Percentiles rank a stretch among this genome's conserved stretches.
Evolutionary conservation across 1,139 yeast species (phyloP).

Genomic region (Yamadazyma aaseri): DNA sequence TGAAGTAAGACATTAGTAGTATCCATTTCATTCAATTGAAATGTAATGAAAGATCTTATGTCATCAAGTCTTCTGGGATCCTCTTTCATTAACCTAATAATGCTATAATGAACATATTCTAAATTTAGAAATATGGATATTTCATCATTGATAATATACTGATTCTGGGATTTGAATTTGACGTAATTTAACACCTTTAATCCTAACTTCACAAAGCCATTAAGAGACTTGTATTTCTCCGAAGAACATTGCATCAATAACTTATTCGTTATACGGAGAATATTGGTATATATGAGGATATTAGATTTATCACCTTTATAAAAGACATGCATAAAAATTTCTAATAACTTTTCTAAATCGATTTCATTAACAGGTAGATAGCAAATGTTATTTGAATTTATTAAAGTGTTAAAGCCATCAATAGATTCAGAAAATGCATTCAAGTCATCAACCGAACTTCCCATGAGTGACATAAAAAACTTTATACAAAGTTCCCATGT

Average conservation of each 20-base stretch:
- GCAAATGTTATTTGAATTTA: conserved; percentile 5
- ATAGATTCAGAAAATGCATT: conserved; percentile 3
- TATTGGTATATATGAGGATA: conserved; percentile 1
- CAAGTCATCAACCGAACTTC: background rate
- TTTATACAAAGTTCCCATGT: conserved; percentile 10
- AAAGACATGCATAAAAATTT: background rate
- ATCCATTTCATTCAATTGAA: conserved; percentile 6
- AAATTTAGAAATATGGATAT: conserved; percentile 13
- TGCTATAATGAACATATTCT: conserved; percentile 9
- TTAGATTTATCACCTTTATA: background rate
- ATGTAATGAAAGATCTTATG: conserved; percentile 2
- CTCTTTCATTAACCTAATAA: too few species aligned
- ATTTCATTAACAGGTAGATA: conserved; percentile 2
- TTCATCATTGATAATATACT: conserved; percentile 8
- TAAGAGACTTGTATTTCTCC: conserved; percentile 6
- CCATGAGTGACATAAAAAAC: conserved; percentile 4
- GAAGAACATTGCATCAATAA: conserved; percentile 9
- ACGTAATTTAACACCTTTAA: conserved; percentile 6
- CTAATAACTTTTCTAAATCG: conserved; percentile 1
- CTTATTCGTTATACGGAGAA: conserved; percentile 10
- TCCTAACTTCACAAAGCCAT: conserved; percentile 7
- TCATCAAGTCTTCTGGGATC: too few species aligned
- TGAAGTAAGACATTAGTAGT: conserved; percentile 3
- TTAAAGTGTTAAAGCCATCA: conserved; percentile 6
- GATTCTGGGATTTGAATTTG: conserved; percentile 9